Evolutionary conservation across 2,329 filamentous ascomycete species (phyloP), one percentile per base, ranked within the genome.

Genomic region (Trichoderma cornu-damae): DNA sequence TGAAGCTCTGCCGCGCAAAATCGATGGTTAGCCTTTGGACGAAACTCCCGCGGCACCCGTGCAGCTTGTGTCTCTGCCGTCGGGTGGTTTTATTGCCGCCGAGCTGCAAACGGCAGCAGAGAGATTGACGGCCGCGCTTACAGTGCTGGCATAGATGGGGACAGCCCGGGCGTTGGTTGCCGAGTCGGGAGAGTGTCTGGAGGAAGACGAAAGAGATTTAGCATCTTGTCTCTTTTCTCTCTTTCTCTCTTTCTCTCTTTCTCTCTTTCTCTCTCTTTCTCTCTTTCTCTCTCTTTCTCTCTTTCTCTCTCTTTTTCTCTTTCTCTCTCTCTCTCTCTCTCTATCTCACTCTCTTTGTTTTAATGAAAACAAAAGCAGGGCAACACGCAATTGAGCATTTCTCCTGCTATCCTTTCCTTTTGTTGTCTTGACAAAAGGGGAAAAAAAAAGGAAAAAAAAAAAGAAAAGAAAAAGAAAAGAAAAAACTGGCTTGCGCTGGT

Each of bases 71-170:
- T n/a, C n/a, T n/a, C n/a, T n/a, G n/a, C n/a, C n/a, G 28, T 16
- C 3, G 22, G 14, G 18, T 11, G 11, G 38, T 20, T 48, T 35
- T 14, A 40, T 34, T 3, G 6, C 43, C 26, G 26, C 8, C n/a
- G n/a, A n/a, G n/a, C n/a, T n/a, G n/a, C n/a, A n/a, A n/a, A n/a
- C n/a, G n/a, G 7, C 18, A 30, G 24, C 3, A 16, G 16, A 3
- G 28, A 14, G 26, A 9, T 7, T 3, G 14, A 12, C 4, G 6
- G 49, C 18, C 28, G 43, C 42, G 24, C 61, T 52, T 62, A 83
- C 81, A n/a, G 87, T 93, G 4, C 92, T 92, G 12, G 93, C 91
- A 71, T 97, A 97, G 70, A 99, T 97, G 54, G 94, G 94, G 7
- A 96, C 91, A 46, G 93, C 94, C 67, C 94, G 85, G 24, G 94